phyloP scores from a whole-genome alignment of 352 stramenopile species.

The Thalassiosira hispida region DNA sequence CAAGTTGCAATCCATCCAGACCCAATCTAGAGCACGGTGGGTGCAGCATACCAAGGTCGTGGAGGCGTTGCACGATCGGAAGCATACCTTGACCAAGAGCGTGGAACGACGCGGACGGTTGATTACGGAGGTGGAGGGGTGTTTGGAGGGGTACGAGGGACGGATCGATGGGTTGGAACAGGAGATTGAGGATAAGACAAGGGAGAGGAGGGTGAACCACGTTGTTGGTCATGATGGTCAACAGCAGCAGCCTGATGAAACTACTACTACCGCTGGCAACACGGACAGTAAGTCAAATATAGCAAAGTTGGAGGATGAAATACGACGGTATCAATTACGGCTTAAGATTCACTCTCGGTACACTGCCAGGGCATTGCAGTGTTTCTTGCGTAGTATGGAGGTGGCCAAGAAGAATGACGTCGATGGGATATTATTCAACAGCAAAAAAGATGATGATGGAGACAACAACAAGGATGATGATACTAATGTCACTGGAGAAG shows the following conservation, averaged over 20 bases:
- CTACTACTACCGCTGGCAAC: not conserved
- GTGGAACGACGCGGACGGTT: not conserved
- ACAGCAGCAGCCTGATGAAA: not conserved
- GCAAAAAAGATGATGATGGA: not conserved
- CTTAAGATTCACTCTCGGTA: slow-evolving; percentile 7
- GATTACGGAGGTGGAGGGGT: not conserved
- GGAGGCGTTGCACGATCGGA: not conserved
- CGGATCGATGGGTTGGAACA: not conserved
- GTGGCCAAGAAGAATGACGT: slow-evolving; percentile 6
- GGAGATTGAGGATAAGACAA: slow-evolving; percentile 1
- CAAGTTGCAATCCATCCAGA: not conserved
- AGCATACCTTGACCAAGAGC: not conserved
- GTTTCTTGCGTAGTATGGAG: slow-evolving; percentile 6
- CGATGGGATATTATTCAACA: slow-evolving; percentile 5
- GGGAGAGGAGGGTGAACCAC: too few relatives aligned
- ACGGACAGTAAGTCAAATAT: not conserved
- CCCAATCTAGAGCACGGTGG: not conserved
- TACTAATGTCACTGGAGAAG: not conserved
- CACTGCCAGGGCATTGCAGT: slow-evolving; percentile 16
- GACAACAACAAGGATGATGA: not conserved
- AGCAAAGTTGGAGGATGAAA: slow-evolving; percentile 7
- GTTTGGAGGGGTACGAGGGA: not conserved
- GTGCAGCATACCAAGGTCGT: not conserved
- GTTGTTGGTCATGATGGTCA: not conserved
- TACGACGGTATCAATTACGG: slow-evolving; percentile 10